Percentiles rank a stretch among this genome's conserved stretches.
These are phyloP conservation scores for Incumbomyces delicatus DNA, from an alignment of 2,329 filamentous ascomycete species.

Conservation along the genomic window DNA sequence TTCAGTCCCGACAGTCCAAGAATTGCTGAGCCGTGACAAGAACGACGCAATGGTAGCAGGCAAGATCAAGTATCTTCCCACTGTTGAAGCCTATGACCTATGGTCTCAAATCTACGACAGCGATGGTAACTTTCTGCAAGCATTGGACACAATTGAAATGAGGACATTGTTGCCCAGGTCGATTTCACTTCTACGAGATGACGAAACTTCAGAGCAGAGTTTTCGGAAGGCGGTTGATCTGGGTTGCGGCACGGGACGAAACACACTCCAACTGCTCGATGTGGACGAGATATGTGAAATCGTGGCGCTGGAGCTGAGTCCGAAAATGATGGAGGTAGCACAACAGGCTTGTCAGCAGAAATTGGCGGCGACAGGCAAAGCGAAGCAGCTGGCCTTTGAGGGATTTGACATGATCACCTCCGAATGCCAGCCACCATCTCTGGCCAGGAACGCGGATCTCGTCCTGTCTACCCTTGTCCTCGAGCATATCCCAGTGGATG, in stretches of 20 bases:
- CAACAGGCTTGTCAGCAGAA: conserved; percentile 12
- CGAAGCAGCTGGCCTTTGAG: conserved; percentile 21
- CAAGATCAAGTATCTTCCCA: conserved; percentile 27
- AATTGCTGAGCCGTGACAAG: neutral
- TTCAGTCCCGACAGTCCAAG: neutral
- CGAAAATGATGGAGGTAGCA: conserved; percentile 49
- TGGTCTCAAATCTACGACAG: conserved; percentile 52
- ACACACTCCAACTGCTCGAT: conserved; percentile 40
- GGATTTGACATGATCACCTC: conserved; percentile 32
- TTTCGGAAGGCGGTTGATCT: conserved; percentile 45
- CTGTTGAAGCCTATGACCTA: conserved; percentile 38
- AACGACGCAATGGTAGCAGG: neutral
- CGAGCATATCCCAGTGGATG: conserved; percentile 50
- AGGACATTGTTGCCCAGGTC: conserved; percentile 41
- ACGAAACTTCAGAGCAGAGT: neutral
- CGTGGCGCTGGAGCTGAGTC: conserved; percentile 47
- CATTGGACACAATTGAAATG: conserved; percentile 51
- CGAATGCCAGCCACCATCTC: conserved; percentile 14
- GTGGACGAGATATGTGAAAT: conserved; percentile 27
- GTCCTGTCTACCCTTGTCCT: conserved; percentile 54
- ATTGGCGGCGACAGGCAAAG: neutral
- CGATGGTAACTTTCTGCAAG: conserved; percentile 58
- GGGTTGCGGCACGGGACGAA: conserved; percentile 57
- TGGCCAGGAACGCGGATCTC: conserved; percentile 15
- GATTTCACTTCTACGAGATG: conserved; percentile 25